Percentiles rank a stretch among this genome's conserved stretches.
phyloP scores from a whole-genome alignment of 2,329 filamentous ascomycete species.

The Sarocladium kiliense region DNA sequence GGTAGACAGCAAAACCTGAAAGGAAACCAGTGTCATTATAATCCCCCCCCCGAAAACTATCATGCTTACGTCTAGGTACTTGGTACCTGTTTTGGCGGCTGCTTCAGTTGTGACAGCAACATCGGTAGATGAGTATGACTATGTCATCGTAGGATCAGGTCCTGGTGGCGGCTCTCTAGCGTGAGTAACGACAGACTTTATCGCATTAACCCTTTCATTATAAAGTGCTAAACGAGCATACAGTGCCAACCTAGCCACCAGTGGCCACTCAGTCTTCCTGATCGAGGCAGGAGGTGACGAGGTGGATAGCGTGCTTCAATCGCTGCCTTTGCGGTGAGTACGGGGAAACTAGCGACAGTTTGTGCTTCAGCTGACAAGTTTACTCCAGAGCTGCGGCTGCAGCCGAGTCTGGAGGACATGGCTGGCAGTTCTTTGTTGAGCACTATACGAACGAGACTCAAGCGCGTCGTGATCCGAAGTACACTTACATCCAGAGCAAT shows the following conservation, averaged over 20 bases:
- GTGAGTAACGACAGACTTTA: conserved; percentile 5
- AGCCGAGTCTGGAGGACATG: conserved; percentile 11
- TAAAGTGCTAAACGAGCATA: too few species aligned
- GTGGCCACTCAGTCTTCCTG: conserved; percentile 12
- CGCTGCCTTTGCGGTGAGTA: conserved; percentile 14
- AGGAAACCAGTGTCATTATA: too few species aligned
- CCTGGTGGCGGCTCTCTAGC: conserved; percentile 10
- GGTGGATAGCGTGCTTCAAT: conserved; percentile 23
- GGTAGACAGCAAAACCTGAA: too few species aligned
- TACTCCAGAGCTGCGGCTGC: conserved; percentile 1
- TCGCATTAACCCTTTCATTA: neutral
- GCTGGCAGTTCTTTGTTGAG: conserved; percentile 16
- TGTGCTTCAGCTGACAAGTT: neutral
- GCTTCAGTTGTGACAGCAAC: neutral
- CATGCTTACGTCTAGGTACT: neutral
- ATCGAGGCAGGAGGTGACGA: conserved; percentile 17
- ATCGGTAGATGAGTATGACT: conserved; percentile 3
- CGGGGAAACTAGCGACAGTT: neutral
- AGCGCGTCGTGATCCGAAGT: conserved; percentile 13
- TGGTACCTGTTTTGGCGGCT: neutral
- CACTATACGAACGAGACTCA: conserved; percentile 16
- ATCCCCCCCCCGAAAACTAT: too few species aligned
- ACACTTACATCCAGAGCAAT: conserved; percentile 13
- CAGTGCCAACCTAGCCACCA: conserved; percentile 8
- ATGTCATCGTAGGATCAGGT: conserved; percentile 10